Base-by-base conservation (phyloP, 176 grass and related monocot species). In the Avena sativa region DNA sequence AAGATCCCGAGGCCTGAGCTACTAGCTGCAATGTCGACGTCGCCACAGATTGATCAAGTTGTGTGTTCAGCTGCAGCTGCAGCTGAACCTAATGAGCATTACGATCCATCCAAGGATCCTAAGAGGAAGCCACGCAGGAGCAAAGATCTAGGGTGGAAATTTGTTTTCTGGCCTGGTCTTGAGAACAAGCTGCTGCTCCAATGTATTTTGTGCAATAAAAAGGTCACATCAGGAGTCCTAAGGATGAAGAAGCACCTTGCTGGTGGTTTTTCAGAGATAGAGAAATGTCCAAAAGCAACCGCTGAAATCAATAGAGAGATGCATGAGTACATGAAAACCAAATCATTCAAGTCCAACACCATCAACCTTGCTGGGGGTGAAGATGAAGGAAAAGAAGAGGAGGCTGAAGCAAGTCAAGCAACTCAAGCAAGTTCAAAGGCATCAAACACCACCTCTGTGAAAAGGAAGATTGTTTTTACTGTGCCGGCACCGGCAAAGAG, bases 171-270 rank as follows among this genome's bases (percentile, higher is more conserved):
- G 46, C 71, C 46, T 50, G 44, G 25, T 74, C n/a, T 49, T 13
- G n/a, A 74, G 20, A 48, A 48, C 43, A 48, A 23, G 9, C 16
- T 20, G 4, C 11, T 44, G 14, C 30, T 36, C 12, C 14, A 69
- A 69, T 19, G 65, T 69, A 8, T 5, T 32, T 69, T 69, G 30
- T 47, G 40, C 7, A 2, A 5, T 2, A 72, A 72, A 20, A 40
- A 4, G 9, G 38, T 46, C 19, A 21, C 38, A 2, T n/a, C 65
- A 3, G 16, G 36, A 46, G 69, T 11, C 4, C 9, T 11, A n/a
- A 46, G 19, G 38, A 71, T 71, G 69, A 71, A 71, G 69, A 43
- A 44, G 19, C 69, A 71, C 38, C 69, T 71, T 71, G 69, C 0
- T n/a, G 28, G 64, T 5, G 64, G 26, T 36, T 67, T 16, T 8